Evolutionary conservation across 352 stramenopile species (phyloP).

Genomic region (Globisporangium irregulare): DNA sequence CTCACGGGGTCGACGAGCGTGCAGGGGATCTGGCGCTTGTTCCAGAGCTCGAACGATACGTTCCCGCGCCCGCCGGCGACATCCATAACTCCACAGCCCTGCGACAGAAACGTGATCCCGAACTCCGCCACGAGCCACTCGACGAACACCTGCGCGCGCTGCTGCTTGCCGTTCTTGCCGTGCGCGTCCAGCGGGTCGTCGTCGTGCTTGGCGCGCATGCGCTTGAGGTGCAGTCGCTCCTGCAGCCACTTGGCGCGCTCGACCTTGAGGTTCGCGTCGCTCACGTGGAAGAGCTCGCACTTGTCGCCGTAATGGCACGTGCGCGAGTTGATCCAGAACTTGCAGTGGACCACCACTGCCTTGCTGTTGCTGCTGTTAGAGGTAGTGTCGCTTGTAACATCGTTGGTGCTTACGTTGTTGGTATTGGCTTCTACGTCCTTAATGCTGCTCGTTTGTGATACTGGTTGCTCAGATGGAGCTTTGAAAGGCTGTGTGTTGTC

Average conservation of each 20-base stretch:
- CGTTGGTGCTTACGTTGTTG: not conserved
- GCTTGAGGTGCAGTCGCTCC: slow-evolving; percentile 60
- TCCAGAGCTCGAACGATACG: slow-evolving; percentile 86
- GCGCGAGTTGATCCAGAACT: slow-evolving; percentile 85
- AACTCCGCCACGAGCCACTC: slow-evolving; percentile 80
- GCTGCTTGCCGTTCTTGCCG: slow-evolving; percentile 68
- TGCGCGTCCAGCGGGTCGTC: slow-evolving; percentile 67
- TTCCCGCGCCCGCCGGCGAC: slow-evolving; percentile 76
- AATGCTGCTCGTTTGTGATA: not conserved
- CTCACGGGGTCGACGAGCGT: slow-evolving; percentile 82
- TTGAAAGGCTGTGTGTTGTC: not conserved
- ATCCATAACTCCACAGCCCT: slow-evolving; percentile 68
- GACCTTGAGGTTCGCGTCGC: slow-evolving; percentile 38
- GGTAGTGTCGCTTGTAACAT: not conserved
- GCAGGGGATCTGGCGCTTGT: slow-evolving; percentile 63
- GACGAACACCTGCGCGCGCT: slow-evolving; percentile 66
- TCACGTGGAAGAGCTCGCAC: slow-evolving; percentile 64
- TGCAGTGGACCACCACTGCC: slow-evolving; percentile 40
- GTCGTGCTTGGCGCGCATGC: slow-evolving; percentile 44
- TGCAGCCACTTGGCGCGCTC: slow-evolving; percentile 59
- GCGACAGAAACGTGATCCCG: slow-evolving; percentile 39
- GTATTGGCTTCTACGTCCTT: not conserved
- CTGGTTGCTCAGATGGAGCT: not conserved
- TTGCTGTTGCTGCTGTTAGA: not conserved
- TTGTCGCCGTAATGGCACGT: slow-evolving; percentile 63